A percentile compares a stretch with the other conserved stretches of the same genome.
These are phyloP conservation scores for Orobanche coerulescens DNA, from an alignment of 257 asterid genomes.

Conservation along the genomic window DNA sequence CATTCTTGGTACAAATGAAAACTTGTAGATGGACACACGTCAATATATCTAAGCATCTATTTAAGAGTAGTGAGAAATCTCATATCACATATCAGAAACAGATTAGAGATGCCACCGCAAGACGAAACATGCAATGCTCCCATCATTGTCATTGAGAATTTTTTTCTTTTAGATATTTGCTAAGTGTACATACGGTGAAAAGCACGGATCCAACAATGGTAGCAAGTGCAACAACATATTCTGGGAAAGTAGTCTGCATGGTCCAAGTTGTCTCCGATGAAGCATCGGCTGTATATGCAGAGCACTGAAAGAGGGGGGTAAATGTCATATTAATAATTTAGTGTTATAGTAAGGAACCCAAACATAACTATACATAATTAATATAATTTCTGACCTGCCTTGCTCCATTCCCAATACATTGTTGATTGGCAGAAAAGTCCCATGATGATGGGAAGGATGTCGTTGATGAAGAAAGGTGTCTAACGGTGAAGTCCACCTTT, in stretches of 20 bases:
- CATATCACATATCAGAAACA: constrained; percentile 2
- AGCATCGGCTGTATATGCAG: constrained; percentile 74
- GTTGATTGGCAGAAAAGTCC: constrained; percentile 48
- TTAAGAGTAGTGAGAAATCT: constrained; percentile 4
- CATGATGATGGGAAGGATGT: constrained; percentile 54
- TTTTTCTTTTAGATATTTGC: constrained; percentile 2
- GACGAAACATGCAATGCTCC: neutral
- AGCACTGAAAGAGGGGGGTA: constrained; percentile 50
- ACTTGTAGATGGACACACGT: neutral
- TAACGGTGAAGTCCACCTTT: constrained; percentile 92
- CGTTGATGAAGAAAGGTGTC: constrained; percentile 81
- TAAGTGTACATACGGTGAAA: constrained; percentile 57
- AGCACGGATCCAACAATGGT: constrained; percentile 94
- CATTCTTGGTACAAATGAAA: constrained; percentile 5
- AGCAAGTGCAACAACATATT: constrained; percentile 93
- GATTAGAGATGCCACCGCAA: neutral
- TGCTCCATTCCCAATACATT: constrained; percentile 64
- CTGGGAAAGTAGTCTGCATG: constrained; percentile 90
- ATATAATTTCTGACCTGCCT: constrained; percentile 48
- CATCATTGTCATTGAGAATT: constrained; percentile 2
- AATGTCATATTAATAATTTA: neutral
- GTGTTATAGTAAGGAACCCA: constrained; percentile 12
- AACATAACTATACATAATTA: constrained; percentile 5
- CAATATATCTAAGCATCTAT: constrained; percentile 11
- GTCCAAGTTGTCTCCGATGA: constrained; percentile 94